A percentile compares a stretch with the other conserved stretches of the same genome.
These are phyloP conservation scores for Nakaseomyces delphensis DNA, from an alignment of 1,139 yeast species.

Conservation along the genomic window DNA sequence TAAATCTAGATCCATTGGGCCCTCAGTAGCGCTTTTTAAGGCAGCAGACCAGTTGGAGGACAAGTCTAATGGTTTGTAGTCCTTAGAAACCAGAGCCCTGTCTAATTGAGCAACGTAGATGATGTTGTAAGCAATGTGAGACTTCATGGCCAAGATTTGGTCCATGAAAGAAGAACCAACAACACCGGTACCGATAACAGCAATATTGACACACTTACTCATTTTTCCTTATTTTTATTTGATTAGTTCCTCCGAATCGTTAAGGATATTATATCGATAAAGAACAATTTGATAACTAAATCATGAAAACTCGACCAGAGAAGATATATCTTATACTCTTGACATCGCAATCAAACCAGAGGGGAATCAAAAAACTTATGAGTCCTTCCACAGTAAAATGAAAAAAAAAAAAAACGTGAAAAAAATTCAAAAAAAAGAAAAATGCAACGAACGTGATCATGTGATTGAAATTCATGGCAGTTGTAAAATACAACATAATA, in stretches of 20 bases:
- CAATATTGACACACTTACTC: slow-evolving; percentile 36
- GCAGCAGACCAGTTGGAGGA: slow-evolving; percentile 43
- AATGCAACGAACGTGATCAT: background rate
- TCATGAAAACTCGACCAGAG: background rate
- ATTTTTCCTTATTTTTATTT: slow-evolving; percentile 10
- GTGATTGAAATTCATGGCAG: too few species aligned
- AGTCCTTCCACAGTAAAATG: background rate
- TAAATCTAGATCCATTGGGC: slow-evolving; percentile 48
- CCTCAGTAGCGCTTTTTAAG: slow-evolving; percentile 40
- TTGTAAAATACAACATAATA: too few species aligned
- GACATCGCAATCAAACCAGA: too few species aligned
- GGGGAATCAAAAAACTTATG: too few species aligned
- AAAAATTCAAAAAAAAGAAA: background rate
- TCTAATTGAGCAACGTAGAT: slow-evolving; percentile 69
- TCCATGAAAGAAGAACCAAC: slow-evolving; percentile 88
- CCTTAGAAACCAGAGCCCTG: slow-evolving; percentile 57
- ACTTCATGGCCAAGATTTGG: slow-evolving; percentile 46
- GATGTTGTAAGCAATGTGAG: slow-evolving; percentile 56
- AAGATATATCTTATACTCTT: too few species aligned
- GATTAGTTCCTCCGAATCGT: too few species aligned
- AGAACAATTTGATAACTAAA: too few species aligned
- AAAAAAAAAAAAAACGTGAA: background rate
- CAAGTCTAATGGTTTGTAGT: slow-evolving; percentile 64
- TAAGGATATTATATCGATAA: too few species aligned
- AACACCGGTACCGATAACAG: slow-evolving; percentile 66